Evolutionary conservation across 306 rosid species (phyloP).

Genomic region (Cercis canadensis): DNA sequence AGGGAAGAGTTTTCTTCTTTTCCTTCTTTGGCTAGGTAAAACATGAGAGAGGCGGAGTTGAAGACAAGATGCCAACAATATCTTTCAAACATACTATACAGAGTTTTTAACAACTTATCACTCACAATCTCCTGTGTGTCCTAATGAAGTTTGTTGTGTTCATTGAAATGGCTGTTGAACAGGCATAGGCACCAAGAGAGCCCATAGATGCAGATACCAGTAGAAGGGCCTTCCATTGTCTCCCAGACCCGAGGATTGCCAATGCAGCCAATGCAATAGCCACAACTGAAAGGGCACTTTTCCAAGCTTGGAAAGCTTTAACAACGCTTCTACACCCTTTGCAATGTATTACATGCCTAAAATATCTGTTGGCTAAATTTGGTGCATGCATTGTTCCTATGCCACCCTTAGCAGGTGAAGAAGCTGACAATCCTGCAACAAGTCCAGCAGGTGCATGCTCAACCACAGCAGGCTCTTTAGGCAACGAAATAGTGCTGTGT

Average conservation of each 20-base stretch:
- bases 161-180: slow-evolving; percentile 68
- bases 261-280: slow-evolving; percentile 52
- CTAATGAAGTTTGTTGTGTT: slow-evolving; percentile 91
- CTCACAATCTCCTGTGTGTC: slow-evolving; percentile 84
- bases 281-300: slow-evolving; percentile 64
- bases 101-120: slow-evolving; percentile 20
- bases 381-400: slow-evolving; percentile 83
- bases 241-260: slow-evolving; percentile 71
- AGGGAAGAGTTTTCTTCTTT: too few species aligned
- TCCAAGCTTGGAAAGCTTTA: slow-evolving; percentile 82
- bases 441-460: slow-evolving; percentile 96
- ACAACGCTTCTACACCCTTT: slow-evolving; percentile 67
- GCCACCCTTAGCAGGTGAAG: slow-evolving; percentile 86
- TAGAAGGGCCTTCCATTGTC: slow-evolving; percentile 82
- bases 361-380: slow-evolving; percentile 80
- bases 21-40: too few species aligned
- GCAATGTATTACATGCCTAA: slow-evolving; percentile 90
- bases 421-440: slow-evolving; percentile 75
- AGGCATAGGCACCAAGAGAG: slow-evolving; percentile 71
- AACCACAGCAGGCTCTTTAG: slow-evolving; percentile 85
- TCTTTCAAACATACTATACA: too few species aligned
- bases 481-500: slow-evolving; percentile 81
- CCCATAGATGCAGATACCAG: slow-evolving; percentile 62
- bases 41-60: too few species aligned
- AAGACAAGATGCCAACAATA: too few species aligned